Percentiles rank a stretch among this genome's conserved stretches.
Conservation (phyloP, 805 yeast genomes). For the Kluyveromyces wickerhamii region DNA sequence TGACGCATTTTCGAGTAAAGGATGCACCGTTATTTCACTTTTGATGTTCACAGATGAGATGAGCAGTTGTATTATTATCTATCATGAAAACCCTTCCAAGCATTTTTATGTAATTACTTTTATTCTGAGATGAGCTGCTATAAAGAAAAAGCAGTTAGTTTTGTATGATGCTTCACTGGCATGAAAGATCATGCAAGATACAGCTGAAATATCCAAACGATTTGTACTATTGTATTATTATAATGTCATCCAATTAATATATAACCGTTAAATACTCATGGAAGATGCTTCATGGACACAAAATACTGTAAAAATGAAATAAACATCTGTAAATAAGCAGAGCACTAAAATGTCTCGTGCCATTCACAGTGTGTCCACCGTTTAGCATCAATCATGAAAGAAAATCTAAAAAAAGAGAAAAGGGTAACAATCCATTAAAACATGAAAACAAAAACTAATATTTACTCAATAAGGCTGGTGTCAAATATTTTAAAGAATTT, state of each 20-base stretch:
- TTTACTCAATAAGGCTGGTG: background rate
- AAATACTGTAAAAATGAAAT: background rate
- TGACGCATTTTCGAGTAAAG: conserved; percentile 2
- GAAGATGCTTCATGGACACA: background rate
- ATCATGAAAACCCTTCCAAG: too few relatives aligned
- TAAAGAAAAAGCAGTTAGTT: too few relatives aligned
- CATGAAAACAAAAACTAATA: conserved; percentile 3
- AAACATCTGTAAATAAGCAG: conserved; percentile 1
- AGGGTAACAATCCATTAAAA: conserved; percentile 6
- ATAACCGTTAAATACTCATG: conserved; percentile 1
- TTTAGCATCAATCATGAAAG: conserved; percentile 1
- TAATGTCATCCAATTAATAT: conserved; percentile 4
- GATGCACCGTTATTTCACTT: too few relatives aligned
- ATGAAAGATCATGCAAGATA: too few relatives aligned
- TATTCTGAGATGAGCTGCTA: too few relatives aligned
- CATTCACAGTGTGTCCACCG: conserved; percentile 1
- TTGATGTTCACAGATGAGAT: too few relatives aligned
- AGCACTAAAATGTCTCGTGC: background rate
- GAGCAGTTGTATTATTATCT: too few relatives aligned
- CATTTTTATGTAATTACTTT: too few relatives aligned
- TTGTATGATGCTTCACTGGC: too few relatives aligned
- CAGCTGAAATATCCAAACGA: too few relatives aligned
- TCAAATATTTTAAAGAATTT: conserved; percentile 31
- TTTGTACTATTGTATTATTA: too few relatives aligned
- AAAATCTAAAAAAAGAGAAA: conserved; percentile 2